Evolutionary conservation across 495 filamentous ascomycete species (phyloP), one percentile per base, ranked within the genome.

Genomic region (Aspergillus bridgeri): DNA sequence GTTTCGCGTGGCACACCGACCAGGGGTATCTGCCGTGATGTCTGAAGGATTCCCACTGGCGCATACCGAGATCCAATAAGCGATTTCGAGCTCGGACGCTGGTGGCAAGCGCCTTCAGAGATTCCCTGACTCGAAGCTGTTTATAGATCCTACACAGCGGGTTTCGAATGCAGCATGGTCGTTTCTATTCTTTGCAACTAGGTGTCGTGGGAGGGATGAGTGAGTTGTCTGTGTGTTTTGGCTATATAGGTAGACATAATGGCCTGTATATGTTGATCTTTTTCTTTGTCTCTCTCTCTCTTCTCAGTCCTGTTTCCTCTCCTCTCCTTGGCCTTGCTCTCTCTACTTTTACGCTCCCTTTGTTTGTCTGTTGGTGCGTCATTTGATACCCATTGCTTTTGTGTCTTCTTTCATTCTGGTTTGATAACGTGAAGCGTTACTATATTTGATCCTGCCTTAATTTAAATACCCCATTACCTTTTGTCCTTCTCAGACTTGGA

Each of bases 111-210:
- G 64, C 56, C 60, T 67, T 63, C 27, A 53, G 46, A 27, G 20
- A 54, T 18, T 23, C 42, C 54, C 54, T 62, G 42, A 64, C 58
- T 67, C 57, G 64, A 63, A 19, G 51, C 59, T 67, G 64, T 67
- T 67, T 60, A 64, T 67, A 67, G 64, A 56, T 60, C 47, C 59
- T 47, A 58, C 61, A 51, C 42, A 56, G 24, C 38, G 15, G 48
- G 64, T 61, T 58, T 64, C 60, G 51, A 57, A 47, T 48, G 52
- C 48, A 27, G 59, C 49, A 52, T 51, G 25, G 42, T 23, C 50
- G 57, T 53, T 56, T 42, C 42, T 56, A 24, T 54, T 55, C 15
- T 55, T 49, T 57, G 57, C 58, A 60, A 57, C 56, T 53, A 46
- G 56, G 57, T 51, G 48, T 38, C 18, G 24, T 21, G 2, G 4